phyloP scores from a whole-genome alignment of 805 yeast genomes.

The Nakazawaea sp. region DNA sequence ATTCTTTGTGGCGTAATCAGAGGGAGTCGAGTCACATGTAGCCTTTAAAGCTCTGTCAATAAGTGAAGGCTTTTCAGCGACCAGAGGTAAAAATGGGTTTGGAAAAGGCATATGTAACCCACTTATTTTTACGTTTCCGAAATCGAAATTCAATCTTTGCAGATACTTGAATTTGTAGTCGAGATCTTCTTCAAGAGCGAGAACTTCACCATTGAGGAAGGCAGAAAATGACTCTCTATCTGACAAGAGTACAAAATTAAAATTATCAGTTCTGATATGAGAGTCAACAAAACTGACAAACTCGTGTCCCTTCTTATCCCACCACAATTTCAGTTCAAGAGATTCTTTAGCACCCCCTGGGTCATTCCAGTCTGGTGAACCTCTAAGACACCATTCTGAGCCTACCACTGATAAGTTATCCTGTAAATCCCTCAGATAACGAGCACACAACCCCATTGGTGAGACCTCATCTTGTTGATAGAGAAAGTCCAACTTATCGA shows the following conservation, averaged over 20 bases:
- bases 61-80: slow-evolving; percentile 21
- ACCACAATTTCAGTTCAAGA: slow-evolving; percentile 28
- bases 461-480: slow-evolving; percentile 29
- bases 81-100: slow-evolving; percentile 29
- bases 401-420: slow-evolving; percentile 23
- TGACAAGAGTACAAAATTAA: slow-evolving; percentile 29
- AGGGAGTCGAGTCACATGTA: neutral
- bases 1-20: slow-evolving; percentile 25
- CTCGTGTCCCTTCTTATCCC: slow-evolving; percentile 32
- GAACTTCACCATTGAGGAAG: neutral
- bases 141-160: neutral
- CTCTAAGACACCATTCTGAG: slow-evolving; percentile 35
- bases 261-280: slow-evolving; percentile 23
- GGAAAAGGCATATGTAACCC: slow-evolving; percentile 19
- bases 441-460: slow-evolving; percentile 43
- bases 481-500: slow-evolving; percentile 38
- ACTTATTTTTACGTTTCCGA: neutral
- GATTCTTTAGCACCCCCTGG: slow-evolving; percentile 24
- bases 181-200: neutral
- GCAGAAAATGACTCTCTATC: slow-evolving; percentile 7
- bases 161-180: too few relatives aligned
- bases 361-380: slow-evolving; percentile 26
- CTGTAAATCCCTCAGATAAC: slow-evolving; percentile 32
- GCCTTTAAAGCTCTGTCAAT: neutral
- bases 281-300: slow-evolving; percentile 27